Base-by-base conservation (phyloP, 2,329 filamentous ascomycete species). In the Fusarium hostae region DNA sequence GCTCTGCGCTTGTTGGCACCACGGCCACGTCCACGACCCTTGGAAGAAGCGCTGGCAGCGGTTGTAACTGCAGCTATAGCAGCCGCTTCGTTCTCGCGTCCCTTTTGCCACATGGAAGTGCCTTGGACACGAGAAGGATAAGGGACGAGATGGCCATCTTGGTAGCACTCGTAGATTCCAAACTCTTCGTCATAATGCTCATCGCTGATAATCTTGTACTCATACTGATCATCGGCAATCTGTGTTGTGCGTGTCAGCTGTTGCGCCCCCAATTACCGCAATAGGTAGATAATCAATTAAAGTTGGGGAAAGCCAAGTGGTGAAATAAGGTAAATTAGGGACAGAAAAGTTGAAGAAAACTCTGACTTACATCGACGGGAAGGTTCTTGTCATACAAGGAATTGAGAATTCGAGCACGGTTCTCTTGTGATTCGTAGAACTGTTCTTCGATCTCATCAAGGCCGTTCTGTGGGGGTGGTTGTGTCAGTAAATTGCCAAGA, bases 1-100 rank as follows among this genome's bases (percentile, higher is more conserved):
- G 86, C 84, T 74, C 84, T 87, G 28, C 87, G 84, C 79, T 89
- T 89, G 66, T 75, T 78, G 58, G 75, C 76, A 37, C 76, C 79
- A 51, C 76, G 81, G 48, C 73, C 81, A 74, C 71, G 77, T 56
- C 78, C 81, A 78, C 76, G 72, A 20, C 74, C 71, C 66, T 71
- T 81, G 68, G 68, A 75, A 39, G 76, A 71, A 35, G 75, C 75
- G 59, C 74, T 66, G 32, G 77, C 60, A 37, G 73, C 70, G 15
- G 77, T 72, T 40, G 77, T 66, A 41, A 75, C 72, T 18, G 77
- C 72, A 39, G 77, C 75, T 28, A 77, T 80, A 59, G 79, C 81
- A 59, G 81, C 78, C 62, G 81, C 79, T 47, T 83, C 82, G 34
- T 79, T 78, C 56, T 81, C 77, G 62, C 79, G 80, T 43, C 76